Base-by-base conservation (phyloP, 2,329 filamentous ascomycete species). In the Thermoascus crustaceus region DNA sequence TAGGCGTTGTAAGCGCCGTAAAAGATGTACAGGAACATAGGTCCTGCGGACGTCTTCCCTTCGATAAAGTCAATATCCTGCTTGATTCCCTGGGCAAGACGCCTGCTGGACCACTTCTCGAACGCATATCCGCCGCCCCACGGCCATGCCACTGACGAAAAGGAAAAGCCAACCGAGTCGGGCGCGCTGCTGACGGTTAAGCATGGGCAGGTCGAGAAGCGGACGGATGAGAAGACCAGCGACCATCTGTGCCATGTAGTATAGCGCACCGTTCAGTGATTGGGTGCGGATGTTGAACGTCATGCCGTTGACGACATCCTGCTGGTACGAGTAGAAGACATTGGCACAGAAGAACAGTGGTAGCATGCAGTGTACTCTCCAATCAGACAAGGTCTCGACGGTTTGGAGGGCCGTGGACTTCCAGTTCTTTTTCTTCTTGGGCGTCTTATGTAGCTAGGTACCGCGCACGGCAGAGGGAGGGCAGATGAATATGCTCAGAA, bases 11-110 rank as follows among this genome's bases (percentile, higher is more conserved):
- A 80, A 42, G 75, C 70, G 25, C 80, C 79, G 52, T 82, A 83
- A 59, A 80, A 81, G 53, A 82, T 77, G 63, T 82, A 82, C 9
- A 83, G 62, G 48, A 82, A 75, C 48, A 83, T 79, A 7, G 78
- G 78, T 0, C 77, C 78, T 4, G 69, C 67, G 34, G 73, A 79
- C 25, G 69, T 62, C 25, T 55, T 43, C 23, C 67, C 69, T 20
- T 64, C 48, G 7, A 56, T 67, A 42, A 66, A 73, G 48, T 73
- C 69, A 37, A 72, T 53, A 33, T 67, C 60, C 36, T 70, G 62
- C 40, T 63, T 64, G 13, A 57, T 46, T 3, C 63, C 63, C 4
- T 43, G 32, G 11, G 57, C 62, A n/a, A 61, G 45, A 9, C 64
- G 56, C 35, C 48, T 35, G 44, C 73, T 53, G 47, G 77, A 75